These are phyloP conservation scores for Fusarium illudens DNA, from an alignment of 2,329 filamentous ascomycete species.

Conservation along the genomic window DNA sequence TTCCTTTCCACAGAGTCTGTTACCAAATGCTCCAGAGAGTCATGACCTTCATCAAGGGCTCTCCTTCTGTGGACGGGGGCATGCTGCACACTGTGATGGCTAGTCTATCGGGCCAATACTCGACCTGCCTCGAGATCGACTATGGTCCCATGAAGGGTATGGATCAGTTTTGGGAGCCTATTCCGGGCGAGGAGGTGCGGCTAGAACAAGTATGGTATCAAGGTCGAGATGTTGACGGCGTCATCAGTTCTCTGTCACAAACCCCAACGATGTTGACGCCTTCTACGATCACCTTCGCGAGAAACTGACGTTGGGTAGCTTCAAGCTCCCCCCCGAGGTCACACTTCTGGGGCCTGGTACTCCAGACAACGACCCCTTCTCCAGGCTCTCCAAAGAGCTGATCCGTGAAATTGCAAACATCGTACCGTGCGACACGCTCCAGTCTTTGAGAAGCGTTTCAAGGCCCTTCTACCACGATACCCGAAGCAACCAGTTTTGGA, in stretches of 20 bases:
- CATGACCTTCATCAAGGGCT: neutral
- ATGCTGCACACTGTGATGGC: conserved; percentile 2
- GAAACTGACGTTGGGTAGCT: neutral
- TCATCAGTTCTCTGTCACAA: conserved; percentile 3
- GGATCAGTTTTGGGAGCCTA: conserved; percentile 3
- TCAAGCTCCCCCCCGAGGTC: neutral
- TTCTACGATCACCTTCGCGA: neutral
- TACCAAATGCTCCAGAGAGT: neutral
- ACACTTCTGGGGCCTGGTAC: neutral
- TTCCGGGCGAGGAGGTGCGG: conserved; percentile 13
- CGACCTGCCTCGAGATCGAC: neutral
- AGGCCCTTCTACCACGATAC: neutral
- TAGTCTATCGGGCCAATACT: neutral
- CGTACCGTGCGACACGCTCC: neutral
- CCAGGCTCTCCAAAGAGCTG: neutral
- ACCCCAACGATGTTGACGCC: neutral
- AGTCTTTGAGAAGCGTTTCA: neutral
- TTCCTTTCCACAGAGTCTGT: conserved; percentile 12
- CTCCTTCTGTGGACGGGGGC: neutral
- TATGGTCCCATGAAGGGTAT: conserved; percentile 3
- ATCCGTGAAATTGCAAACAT: neutral
- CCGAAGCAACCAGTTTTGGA: conserved; percentile 1
- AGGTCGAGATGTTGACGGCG: neutral
- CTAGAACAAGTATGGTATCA: no score
- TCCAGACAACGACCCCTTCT: neutral